These are phyloP conservation scores for Blastobotrys attinorum DNA, from an alignment of 805 yeast species.

Conservation along the genomic window DNA sequence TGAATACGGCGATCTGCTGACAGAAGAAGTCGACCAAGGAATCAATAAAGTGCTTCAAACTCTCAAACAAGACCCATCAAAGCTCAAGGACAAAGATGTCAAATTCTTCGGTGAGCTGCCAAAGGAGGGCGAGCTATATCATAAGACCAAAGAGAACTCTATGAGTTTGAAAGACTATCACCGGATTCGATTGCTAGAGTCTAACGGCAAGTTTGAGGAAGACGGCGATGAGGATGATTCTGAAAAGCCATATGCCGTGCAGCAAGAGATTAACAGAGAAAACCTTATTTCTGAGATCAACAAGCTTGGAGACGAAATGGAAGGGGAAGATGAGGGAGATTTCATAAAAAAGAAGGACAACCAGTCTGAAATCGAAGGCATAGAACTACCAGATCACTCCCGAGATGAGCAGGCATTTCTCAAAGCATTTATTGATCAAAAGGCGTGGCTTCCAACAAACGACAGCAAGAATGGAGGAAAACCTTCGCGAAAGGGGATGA, in stretches of 20 bases:
- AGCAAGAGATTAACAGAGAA: conserved; percentile 66
- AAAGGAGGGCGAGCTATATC: conserved; percentile 22
- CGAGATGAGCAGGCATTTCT: conserved; percentile 61
- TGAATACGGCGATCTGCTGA: conserved; percentile 79
- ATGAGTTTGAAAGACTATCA: conserved; percentile 89
- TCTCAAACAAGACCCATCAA: conserved; percentile 55
- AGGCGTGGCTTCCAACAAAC: conserved; percentile 83
- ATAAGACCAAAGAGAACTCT: conserved; percentile 51
- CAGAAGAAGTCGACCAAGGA: conserved; percentile 78
- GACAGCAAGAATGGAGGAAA: conserved; percentile 51
- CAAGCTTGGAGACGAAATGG: conserved; percentile 37
- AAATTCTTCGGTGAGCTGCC: conserved; percentile 64
- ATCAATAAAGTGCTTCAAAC: conserved; percentile 65
- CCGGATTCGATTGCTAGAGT: conserved; percentile 69
- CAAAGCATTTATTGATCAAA: conserved; percentile 59
- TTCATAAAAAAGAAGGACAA: conserved; percentile 55
- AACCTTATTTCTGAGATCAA: conserved; percentile 74
- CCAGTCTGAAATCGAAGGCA: conserved; percentile 28
- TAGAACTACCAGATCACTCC: conserved; percentile 57
- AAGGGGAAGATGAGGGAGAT: conserved; percentile 35
- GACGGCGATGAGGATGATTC: conserved; percentile 44
- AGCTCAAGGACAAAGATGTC: conserved; percentile 57
- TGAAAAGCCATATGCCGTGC: conserved; percentile 64
- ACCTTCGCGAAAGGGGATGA: conserved; percentile 25
- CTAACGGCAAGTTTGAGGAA: conserved; percentile 48